Evolutionary conservation across 495 filamentous ascomycete species (phyloP).

Genomic region (Tuber brumale): DNA sequence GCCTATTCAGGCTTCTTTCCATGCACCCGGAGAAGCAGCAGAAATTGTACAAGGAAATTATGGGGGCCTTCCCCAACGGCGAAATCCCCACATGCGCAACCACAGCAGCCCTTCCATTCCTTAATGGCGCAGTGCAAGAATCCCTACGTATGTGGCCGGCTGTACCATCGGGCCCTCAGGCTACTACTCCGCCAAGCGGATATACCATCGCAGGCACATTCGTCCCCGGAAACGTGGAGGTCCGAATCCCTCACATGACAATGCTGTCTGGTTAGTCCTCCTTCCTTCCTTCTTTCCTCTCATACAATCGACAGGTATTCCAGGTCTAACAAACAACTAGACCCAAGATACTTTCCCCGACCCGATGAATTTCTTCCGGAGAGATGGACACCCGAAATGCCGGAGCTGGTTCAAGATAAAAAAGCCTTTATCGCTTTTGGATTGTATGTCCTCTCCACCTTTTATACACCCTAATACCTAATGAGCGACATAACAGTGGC

Average conservation of each 20-base stretch:
- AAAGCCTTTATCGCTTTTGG: constrained; percentile 16
- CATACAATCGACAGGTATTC: background rate
- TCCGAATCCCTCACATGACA: background rate
- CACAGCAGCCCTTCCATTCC: constrained; percentile 34
- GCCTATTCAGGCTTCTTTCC: background rate
- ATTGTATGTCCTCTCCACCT: constrained; percentile 6
- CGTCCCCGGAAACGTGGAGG: constrained; percentile 44
- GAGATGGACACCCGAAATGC: constrained; percentile 19
- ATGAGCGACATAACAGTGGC: background rate
- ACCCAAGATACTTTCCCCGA: constrained; percentile 21
- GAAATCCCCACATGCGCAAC: constrained; percentile 19
- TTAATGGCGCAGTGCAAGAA: constrained; percentile 52
- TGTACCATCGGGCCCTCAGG: constrained; percentile 45
- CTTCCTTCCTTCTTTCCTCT: background rate
- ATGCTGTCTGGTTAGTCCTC: background rate
- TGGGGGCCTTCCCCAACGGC: constrained; percentile 16
- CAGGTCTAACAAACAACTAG: constrained; percentile 29
- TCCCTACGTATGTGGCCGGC: constrained; percentile 50
- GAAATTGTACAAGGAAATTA: constrained; percentile 43
- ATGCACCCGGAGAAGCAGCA: constrained; percentile 11
- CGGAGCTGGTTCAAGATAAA: constrained; percentile 8
- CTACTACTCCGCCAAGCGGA: constrained; percentile 48
- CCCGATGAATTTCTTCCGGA: constrained; percentile 34
- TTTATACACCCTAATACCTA: background rate
- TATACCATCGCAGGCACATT: constrained; percentile 45